Evolutionary conservation across 2,329 filamentous ascomycete genomes (phyloP).

Genomic region (Venturia pyrina): DNA sequence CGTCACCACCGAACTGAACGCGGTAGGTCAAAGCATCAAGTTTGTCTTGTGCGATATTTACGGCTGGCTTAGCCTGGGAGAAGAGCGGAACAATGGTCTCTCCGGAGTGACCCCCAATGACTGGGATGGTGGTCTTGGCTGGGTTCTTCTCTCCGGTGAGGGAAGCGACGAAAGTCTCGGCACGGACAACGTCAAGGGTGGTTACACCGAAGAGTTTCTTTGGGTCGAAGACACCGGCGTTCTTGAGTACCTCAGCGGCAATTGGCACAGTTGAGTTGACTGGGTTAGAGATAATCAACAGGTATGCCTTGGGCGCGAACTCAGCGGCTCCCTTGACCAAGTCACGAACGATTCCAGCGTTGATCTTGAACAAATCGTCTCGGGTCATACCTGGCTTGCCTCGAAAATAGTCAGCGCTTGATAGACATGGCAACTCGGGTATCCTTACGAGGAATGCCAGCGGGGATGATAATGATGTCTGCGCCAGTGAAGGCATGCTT

Average conservation of each 20-base stretch:
- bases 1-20: constrained; percentile 96
- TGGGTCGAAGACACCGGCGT: constrained; percentile 84
- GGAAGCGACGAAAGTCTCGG: constrained; percentile 89
- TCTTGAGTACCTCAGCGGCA: constrained; percentile 92
- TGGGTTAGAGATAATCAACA: constrained; percentile 97
- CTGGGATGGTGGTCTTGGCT: constrained; percentile 73
- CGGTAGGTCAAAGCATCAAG: constrained; percentile 85
- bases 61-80: constrained; percentile 74
- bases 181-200: constrained; percentile 94
- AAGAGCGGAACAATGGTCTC: constrained; percentile 97
- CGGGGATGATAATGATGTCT: constrained; percentile 94
- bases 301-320: constrained; percentile 82
- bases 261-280: constrained; percentile 99
- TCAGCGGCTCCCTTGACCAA: constrained; percentile 83
- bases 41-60: constrained; percentile 79
- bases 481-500: constrained; percentile 84
- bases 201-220: constrained; percentile 97
- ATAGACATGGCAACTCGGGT: constrained; percentile 11
- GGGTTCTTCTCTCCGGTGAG: constrained; percentile 75
- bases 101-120: constrained; percentile 94
- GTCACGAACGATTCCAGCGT: constrained; percentile 93
- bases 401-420: constrained; percentile 28
- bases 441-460: constrained; percentile 85
- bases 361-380: constrained; percentile 99
- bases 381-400: constrained; percentile 99